phyloP scores from a whole-genome alignment of 192 early-diverging fungal genomes.

The Rhizoclosmatium sp. region DNA sequence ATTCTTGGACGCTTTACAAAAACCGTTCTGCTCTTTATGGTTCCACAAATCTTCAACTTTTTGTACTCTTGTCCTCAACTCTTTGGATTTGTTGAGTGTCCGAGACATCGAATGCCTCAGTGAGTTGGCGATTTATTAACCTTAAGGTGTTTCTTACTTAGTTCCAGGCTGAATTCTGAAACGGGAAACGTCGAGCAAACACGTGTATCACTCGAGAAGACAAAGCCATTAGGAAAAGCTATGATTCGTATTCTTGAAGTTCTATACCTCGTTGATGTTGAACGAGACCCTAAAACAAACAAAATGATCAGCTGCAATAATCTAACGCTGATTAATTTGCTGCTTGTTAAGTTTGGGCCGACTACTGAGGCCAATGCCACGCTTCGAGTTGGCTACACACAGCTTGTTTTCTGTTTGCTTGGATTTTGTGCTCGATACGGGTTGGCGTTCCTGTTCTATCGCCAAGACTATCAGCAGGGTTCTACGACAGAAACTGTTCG shows the following conservation, averaged over 20 bases:
- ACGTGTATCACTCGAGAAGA: constrained; percentile 40
- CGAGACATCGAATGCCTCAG: constrained; percentile 91
- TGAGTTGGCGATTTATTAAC: constrained; percentile 35
- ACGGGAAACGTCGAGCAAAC: constrained; percentile 55
- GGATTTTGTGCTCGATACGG: constrained; percentile 86
- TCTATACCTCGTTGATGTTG: constrained; percentile 61
- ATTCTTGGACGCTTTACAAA: constrained; percentile 95
- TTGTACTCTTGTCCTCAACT: constrained; percentile 94
- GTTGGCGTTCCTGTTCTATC: constrained; percentile 83
- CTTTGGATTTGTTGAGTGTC: constrained; percentile 93
- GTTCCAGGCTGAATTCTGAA: constrained; percentile 45
- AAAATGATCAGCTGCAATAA: constrained; percentile 78
- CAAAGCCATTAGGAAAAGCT: constrained; percentile 55
- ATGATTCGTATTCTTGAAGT: constrained; percentile 63
- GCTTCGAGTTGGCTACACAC: constrained; percentile 68
- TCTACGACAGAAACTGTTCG: too few species aligned
- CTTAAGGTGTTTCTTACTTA: too few species aligned
- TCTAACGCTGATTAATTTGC: constrained; percentile 89
- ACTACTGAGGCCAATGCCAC: constrained; percentile 68
- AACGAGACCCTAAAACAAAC: constrained; percentile 55
- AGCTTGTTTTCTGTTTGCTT: constrained; percentile 68
- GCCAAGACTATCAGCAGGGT: too few species aligned
- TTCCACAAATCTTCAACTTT: constrained; percentile 99
- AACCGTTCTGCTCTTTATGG: constrained; percentile 90
- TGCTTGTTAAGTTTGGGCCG: constrained; percentile 81